Evolutionary conservation across 441 rosid species (phyloP), one percentile per base, ranked within the genome.

Genomic region (Gossypium laxum): DNA sequence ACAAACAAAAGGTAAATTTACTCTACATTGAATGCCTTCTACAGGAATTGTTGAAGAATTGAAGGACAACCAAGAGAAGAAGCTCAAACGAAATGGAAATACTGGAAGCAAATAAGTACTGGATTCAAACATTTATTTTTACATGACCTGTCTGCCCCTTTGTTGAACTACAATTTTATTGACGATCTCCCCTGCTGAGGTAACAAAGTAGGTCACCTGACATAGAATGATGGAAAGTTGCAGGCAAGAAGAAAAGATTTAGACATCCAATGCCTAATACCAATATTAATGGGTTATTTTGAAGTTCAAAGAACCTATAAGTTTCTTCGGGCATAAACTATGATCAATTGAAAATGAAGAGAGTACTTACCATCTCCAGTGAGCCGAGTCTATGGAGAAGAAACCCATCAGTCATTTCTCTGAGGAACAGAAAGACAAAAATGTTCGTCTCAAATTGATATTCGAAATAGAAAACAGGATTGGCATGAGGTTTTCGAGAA

Each of bases 301-400:
- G 7, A 70, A 66, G 54, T 14, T 70, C 64, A 14, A 55, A 45
- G 48, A 19, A 65, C 6, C 30, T 14, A 1, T 7, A 32, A 38
- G 17, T 15, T 54, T 10, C 10, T 51, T 15, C 1, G 6, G 50
- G 34, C 12, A 14, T 43, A 5, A 1, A 52, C 10, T 54, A 54
- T 54, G 59, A 54, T 54, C 59, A 54, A 10, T 19, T 19, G 24
- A 54, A 71, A 22, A n/a, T 11, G 28, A 48, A 67, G 8, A n/a
- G 17, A 30, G 55, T 73, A 77, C 97, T 74, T 79, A 86, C 96
- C 78, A 91, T 82, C 75, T 86, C 89, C 19, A 79, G 74, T 22
- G 82, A 71, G 80, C 79, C 73, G 69, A 88, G 84, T 83, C 88
- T 83, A 63, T 89, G 96, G 41, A 91, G 92, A 80, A 91, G 93